Percentiles rank a stretch among this genome's conserved stretches.
Evolutionary conservation across 169 alveolate species (phyloP).

Genomic region (Eimeria necatrix): DNA sequence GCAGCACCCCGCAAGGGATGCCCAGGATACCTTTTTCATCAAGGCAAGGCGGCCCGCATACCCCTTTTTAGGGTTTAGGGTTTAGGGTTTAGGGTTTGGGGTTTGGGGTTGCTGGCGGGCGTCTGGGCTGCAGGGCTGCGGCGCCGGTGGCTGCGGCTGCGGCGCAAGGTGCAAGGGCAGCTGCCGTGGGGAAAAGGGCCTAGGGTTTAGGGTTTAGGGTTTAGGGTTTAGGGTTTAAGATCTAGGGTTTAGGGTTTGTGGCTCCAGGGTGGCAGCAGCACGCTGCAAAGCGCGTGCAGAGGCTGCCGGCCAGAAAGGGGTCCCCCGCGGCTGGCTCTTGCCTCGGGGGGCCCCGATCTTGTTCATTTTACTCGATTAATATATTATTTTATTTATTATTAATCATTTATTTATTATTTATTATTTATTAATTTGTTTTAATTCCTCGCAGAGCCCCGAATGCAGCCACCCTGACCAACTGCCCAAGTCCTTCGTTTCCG

Average conservation of each 20-base stretch:
- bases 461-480: constrained; percentile 79
- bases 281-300: neutral
- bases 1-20: constrained; percentile 99
- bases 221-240: constrained; percentile 21
- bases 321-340: neutral
- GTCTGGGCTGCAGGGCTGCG: no score
- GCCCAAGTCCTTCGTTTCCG: constrained; percentile 92
- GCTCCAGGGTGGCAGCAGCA: no score
- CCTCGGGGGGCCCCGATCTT: neutral
- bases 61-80: constrained; percentile 27
- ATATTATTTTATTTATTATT: no score
- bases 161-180: no score
- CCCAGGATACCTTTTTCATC: constrained; percentile 99
- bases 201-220: constrained; percentile 33
- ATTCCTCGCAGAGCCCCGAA: constrained; percentile 86
- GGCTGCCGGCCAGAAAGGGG: no score
- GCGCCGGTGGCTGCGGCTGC: no score
- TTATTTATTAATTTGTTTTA: no score
- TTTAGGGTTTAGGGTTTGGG: constrained; percentile 43
- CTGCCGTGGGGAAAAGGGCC: no score
- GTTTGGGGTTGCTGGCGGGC: no score
- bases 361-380: neutral
- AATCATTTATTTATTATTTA: no score
- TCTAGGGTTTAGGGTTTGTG: constrained; percentile 32
- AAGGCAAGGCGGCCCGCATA: constrained; percentile 86